These are phyloP conservation scores for Sporothrix schenckii DNA, from an alignment of 2,329 filamentous ascomycete species.

Conservation along the genomic window DNA sequence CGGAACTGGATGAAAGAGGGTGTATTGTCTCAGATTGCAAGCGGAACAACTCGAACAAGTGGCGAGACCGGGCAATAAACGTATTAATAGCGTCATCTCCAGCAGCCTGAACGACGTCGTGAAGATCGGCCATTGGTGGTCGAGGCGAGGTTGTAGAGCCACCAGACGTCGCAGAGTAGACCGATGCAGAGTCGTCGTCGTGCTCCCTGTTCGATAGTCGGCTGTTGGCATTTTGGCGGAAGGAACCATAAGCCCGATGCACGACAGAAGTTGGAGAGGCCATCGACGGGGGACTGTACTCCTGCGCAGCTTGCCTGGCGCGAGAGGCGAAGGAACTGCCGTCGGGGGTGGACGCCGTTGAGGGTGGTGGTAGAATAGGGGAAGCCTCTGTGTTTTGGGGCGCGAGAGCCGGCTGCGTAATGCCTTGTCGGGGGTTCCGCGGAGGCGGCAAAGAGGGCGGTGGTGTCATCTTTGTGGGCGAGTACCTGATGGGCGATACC, in stretches of 20 bases:
- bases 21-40: conserved; percentile 75
- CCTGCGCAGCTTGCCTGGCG: conserved; percentile 32
- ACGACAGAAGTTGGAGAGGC: conserved; percentile 39
- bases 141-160: conserved; percentile 35
- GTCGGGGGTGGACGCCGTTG: conserved; percentile 28
- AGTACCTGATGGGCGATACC: conserved; percentile 8
- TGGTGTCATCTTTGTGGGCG: conserved; percentile 24
- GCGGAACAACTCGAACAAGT: conserved; percentile 75
- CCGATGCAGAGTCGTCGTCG: conserved; percentile 29
- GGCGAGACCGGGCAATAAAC: conserved; percentile 71
- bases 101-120: conserved; percentile 51
- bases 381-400: conserved; percentile 25
- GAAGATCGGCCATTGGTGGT: conserved; percentile 45
- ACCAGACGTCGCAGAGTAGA: conserved; percentile 1
- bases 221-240: conserved; percentile 39
- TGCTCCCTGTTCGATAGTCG: conserved; percentile 38
- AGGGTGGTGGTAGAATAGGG: conserved; percentile 27
- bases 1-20: conserved; percentile 64
- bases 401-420: neutral
- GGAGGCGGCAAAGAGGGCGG: conserved; percentile 31
- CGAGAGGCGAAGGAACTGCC: conserved; percentile 33
- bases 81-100: conserved; percentile 68
- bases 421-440: conserved; percentile 28
- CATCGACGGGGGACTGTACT: conserved; percentile 49
- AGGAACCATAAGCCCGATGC: conserved; percentile 38